Percentiles rank a stretch among this genome's conserved stretches.
These are phyloP conservation scores for Calocybe gangraenosa DNA, from an alignment of 768 basidiomycete species.

Conservation along the genomic window DNA sequence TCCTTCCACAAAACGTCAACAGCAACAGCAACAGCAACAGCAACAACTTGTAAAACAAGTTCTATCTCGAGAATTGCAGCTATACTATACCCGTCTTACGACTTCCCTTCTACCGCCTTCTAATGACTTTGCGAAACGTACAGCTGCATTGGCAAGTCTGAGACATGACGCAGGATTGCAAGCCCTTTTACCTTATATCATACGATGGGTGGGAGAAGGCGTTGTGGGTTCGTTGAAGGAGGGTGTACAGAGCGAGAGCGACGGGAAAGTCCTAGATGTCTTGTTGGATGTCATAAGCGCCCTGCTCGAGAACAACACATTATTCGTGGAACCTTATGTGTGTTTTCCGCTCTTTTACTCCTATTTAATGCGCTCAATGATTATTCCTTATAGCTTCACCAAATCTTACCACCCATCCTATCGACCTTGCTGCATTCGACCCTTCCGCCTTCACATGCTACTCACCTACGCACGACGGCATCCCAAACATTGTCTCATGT, in stretches of 20 bases:
- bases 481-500: conserved; percentile 82
- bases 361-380: neutral
- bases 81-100: conserved; percentile 92
- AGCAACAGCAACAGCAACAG: conserved; percentile 41
- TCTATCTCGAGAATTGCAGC: conserved; percentile 87
- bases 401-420: conserved; percentile 88
- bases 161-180: conserved; percentile 88
- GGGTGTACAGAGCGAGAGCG: conserved; percentile 47
- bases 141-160: conserved; percentile 87
- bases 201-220: conserved; percentile 92
- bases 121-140: conserved; percentile 62
- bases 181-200: conserved; percentile 87
- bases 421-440: conserved; percentile 88
- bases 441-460: conserved; percentile 68
- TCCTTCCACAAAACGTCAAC: conserved; percentile 31
- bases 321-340: conserved; percentile 97
- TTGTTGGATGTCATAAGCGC: conserved; percentile 83
- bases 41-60: conserved; percentile 87
- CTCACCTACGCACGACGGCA: conserved; percentile 73
- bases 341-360: conserved; percentile 29
- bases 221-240: conserved; percentile 63
- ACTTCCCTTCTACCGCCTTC: conserved; percentile 70
- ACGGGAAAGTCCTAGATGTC: conserved; percentile 73
- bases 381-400: conserved; percentile 65
- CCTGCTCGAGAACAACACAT: conserved; percentile 71